A percentile compares a stretch with the other conserved stretches of the same genome.
phyloP scores from a whole-genome alignment of 768 basidiomycete species.

The Porpolomopsis calyptriformis region DNA sequence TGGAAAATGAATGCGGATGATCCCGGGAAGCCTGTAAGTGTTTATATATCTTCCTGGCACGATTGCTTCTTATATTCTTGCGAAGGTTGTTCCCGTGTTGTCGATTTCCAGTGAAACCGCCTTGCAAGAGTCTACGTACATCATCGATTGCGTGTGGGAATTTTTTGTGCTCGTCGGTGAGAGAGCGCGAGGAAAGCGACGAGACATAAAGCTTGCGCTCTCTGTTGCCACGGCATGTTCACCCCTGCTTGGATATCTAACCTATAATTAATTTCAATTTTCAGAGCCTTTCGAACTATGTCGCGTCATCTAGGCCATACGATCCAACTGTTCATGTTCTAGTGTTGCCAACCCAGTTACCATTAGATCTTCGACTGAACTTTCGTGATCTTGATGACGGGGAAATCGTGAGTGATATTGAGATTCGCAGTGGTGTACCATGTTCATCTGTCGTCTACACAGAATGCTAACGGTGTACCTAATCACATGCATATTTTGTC shows the following conservation, averaged over 20 bases:
- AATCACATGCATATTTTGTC: slow-evolving; percentile 74
- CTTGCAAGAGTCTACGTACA: slow-evolving; percentile 40
- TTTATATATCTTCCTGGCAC: background rate
- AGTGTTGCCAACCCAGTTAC: slow-evolving; percentile 63
- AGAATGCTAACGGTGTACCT: slow-evolving; percentile 48
- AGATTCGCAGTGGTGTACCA: background rate
- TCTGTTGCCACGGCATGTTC: slow-evolving; percentile 41
- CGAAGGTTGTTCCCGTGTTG: slow-evolving; percentile 38
- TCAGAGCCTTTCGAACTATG: slow-evolving; percentile 43
- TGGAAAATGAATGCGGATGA: slow-evolving; percentile 46
- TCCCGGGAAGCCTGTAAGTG: slow-evolving; percentile 31
- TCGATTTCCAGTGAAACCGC: slow-evolving; percentile 30
- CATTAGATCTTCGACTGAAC: slow-evolving; percentile 54
- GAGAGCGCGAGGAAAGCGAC: slow-evolving; percentile 49
- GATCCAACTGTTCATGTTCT: slow-evolving; percentile 64
- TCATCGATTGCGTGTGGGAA: slow-evolving; percentile 74
- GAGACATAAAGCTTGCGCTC: slow-evolving; percentile 54
- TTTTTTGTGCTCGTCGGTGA: slow-evolving; percentile 64
- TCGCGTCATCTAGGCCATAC: slow-evolving; percentile 53
- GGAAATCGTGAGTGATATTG: slow-evolving; percentile 36
- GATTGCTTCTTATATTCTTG: background rate
- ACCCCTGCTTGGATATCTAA: background rate
- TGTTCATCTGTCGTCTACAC: slow-evolving; percentile 6
- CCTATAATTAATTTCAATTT: background rate
- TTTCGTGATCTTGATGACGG: slow-evolving; percentile 63